Evolutionary conservation across 176 grass and related monocot species (phyloP), one percentile per base, ranked within the genome.

Genomic region (Ananas comosus): DNA sequence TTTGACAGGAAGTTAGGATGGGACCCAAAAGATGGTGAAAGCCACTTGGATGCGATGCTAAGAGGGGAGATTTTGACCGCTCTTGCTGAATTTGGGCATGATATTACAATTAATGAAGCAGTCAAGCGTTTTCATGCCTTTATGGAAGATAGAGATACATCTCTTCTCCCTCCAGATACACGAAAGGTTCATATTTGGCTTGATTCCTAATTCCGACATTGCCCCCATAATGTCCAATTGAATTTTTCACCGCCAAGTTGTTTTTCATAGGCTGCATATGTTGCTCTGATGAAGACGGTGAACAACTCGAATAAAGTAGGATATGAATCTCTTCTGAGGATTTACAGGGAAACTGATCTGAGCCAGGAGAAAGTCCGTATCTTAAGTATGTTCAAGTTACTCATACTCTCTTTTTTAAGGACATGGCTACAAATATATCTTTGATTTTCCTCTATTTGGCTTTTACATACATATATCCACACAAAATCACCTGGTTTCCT

Each of bases 321-420:
- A 25, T 92, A 91, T 74, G 86, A 89, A 87, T 89, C 86, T 51
- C 92, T 96, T 11, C 69, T 91, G 67, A 92, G 59, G 79, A 75
- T 92, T 69, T 96, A 91, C 47, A 86, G 86, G 76, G 93, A 97
- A 83, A 85, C 84, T 77, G 93, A 97, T 85, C 79, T 97, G 42
- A 87, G 86, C 74, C 93, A 97, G 86, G 93, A 97, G 79, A 97
- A 97, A 92, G 83, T 87, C 68, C 86, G 86, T 27, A 78, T 97
- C 47, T 83, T 97, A 85, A 79, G 93, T 87, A 81, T 69, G 47
- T 74, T 17, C 56, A 69, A 66, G 72, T 51, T 79, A 2, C 54
- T 59, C 54, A 27, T 59, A 18, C 18, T 10, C 7, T 8, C 14
- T 59, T 9, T 59, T 59, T 59, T 19, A 17, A 59, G 13, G 5